Percentiles rank a stretch among this genome's conserved stretches.
phyloP scores from a whole-genome alignment of 2,329 filamentous ascomycete genomes.

The Neopestalotiopsis sp. region DNA sequence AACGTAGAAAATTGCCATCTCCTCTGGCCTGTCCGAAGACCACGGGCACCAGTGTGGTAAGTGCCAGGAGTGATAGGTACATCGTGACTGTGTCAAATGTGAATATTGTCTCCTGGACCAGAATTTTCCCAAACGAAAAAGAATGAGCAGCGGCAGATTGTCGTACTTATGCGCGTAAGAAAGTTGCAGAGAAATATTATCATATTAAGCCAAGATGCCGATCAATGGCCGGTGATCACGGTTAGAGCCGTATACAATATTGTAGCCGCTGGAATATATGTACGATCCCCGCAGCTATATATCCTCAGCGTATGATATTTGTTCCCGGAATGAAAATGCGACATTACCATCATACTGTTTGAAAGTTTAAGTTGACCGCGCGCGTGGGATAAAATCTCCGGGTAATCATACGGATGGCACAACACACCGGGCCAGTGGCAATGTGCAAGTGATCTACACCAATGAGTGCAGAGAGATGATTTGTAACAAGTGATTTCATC shows the following conservation, averaged over 20 bases:
- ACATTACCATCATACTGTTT: neutral
- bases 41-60: neutral
- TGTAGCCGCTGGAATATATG: neutral
- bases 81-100: neutral
- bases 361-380: neutral
- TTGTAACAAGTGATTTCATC: neutral
- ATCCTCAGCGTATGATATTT: neutral
- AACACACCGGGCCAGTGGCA: neutral
- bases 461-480: neutral
- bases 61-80: neutral
- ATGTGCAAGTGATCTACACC: neutral
- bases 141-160: neutral
- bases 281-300: neutral
- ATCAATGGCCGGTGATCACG: neutral
- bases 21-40: neutral
- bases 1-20: slow-evolving; percentile 8
- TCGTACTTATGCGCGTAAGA: neutral
- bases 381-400: neutral
- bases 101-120: neutral
- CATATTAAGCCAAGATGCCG: neutral
- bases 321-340: neutral
- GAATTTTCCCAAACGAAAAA: too few species aligned
- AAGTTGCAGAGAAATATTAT: neutral
- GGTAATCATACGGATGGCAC: neutral
- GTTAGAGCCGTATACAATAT: neutral